These are phyloP conservation scores for Sporopachydermia lactativora DNA, from an alignment of 805 yeast species.

Conservation along the genomic window DNA sequence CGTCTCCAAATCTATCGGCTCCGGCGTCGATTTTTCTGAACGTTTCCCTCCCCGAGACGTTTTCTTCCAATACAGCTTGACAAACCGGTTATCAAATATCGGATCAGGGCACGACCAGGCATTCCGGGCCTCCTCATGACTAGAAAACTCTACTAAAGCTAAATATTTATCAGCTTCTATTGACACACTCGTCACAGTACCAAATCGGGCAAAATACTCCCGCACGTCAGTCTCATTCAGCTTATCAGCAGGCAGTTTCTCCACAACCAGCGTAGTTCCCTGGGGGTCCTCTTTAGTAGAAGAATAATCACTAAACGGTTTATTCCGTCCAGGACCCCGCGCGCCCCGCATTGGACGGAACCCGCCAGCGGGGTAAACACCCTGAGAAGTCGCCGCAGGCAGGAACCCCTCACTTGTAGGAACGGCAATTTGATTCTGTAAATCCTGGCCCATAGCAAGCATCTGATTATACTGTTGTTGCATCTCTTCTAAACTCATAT, in stretches of 20 bases:
- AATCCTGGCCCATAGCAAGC: neutral
- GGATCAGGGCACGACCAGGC: constrained; percentile 32
- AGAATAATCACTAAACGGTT: neutral
- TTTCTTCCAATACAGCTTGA: constrained; percentile 30
- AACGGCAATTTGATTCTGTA: constrained; percentile 6
- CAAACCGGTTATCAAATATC: constrained; percentile 33
- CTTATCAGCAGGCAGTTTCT: constrained; percentile 29
- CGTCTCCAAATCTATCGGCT: constrained; percentile 23
- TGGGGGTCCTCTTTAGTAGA: neutral
- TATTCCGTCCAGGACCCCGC: neutral
- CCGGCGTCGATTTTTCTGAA: constrained; percentile 6
- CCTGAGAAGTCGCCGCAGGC: constrained; percentile 7
- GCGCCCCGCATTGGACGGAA: neutral
- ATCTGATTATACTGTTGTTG: neutral
- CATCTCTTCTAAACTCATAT: constrained; percentile 2
- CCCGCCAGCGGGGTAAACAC: constrained; percentile 2
- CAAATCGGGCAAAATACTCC: constrained; percentile 28
- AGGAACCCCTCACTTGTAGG: constrained; percentile 13
- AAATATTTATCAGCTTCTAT: constrained; percentile 16
- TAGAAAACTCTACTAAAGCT: constrained; percentile 26
- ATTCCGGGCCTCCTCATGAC: constrained; percentile 23
- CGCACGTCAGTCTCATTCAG: constrained; percentile 21
- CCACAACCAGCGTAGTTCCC: constrained; percentile 21
- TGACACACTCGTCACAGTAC: constrained; percentile 19
- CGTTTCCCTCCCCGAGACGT: constrained; percentile 3